A percentile compares a stretch with the other conserved stretches of the same genome.
Evolutionary conservation across 192 early-diverging fungal genomes (phyloP).

Genomic region (Gamsiella multidivaricata): DNA sequence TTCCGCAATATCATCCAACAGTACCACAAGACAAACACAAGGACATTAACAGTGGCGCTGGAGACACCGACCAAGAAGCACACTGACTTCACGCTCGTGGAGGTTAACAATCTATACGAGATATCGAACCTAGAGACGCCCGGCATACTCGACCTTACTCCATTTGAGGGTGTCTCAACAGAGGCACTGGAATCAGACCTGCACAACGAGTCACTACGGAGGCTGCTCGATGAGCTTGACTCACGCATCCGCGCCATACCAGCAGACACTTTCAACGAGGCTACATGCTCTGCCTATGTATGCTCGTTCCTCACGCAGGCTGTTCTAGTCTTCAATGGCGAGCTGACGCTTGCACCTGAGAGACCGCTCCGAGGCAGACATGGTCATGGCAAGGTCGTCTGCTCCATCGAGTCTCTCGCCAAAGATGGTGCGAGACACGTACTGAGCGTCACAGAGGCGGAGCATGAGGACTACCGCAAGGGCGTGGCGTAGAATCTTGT

Average conservation of each 20-base stretch:
- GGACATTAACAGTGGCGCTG: constrained; percentile 24
- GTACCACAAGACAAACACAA: constrained; percentile 16
- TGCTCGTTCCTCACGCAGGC: constrained; percentile 33
- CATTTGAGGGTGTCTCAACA: constrained; percentile 5
- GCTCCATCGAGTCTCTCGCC: constrained; percentile 8
- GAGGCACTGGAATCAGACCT: constrained; percentile 10
- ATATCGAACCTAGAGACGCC: constrained; percentile 18
- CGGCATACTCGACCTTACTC: constrained; percentile 1
- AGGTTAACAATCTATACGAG: constrained; percentile 22
- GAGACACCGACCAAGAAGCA: constrained; percentile 33
- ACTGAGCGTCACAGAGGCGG: constrained; percentile 33
- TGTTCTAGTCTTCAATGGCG: constrained; percentile 21
- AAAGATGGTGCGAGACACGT: constrained; percentile 16
- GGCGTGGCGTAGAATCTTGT: constrained; percentile 42
- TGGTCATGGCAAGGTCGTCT: constrained; percentile 32
- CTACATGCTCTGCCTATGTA: constrained; percentile 21
- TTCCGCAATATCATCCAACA: constrained; percentile 23
- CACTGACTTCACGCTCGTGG: constrained; percentile 18
- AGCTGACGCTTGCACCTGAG: constrained; percentile 25
- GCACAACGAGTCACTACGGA: constrained; percentile 16
- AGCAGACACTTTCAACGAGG: neutral
- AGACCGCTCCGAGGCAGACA: constrained; percentile 20
- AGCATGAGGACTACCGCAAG: constrained; percentile 31
- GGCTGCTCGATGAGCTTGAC: constrained; percentile 19
- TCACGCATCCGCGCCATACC: constrained; percentile 4